Evolutionary conservation across 2,329 filamentous ascomycete genomes (phyloP), one percentile per base, ranked within the genome.

Genomic region (Rhinocladiella mackenziei): DNA sequence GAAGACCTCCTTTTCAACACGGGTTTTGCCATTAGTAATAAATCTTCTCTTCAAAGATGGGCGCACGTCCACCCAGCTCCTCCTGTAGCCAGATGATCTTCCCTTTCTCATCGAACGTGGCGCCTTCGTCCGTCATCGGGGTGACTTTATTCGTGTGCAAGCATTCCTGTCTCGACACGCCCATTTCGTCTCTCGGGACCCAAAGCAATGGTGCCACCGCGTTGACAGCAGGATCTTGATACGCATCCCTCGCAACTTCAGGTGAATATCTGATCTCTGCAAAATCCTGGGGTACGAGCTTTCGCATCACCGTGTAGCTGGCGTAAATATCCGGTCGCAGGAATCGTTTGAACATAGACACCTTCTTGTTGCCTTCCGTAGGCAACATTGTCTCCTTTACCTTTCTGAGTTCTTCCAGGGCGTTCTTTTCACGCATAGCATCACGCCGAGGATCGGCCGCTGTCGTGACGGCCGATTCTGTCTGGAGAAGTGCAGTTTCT

Each of bases 121-220:
- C 84, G 13, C 82, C 84, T 54, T 87, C 84, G 55, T 95, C 88
- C 0, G 85, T 89, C 53, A 94, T 91, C 1, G 82, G 78, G 20
- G 88, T 85, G 22, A 86, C 76, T 57, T 76, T 78, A 54, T 72
- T 72, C 1, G 84, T 85, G 57, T 92, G 84, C 9, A 72, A 72
- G 40, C 92, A 73, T 65, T 94, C 89, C 61, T 94, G 85, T 57
- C 74, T 74, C 41, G 81, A 87, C 30, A 95, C 77, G 7, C 87
- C 85, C 17, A 81, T 77, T 1, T 75, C 67, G 58, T 95, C 89
- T 45, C 78, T 73, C 0, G 89, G 87, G 42, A 95, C 85, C 89
- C 89, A 95, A n/a, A 95, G 71, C 20, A 87, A 68, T 2, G 86
- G 85, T 1, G 77, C 65, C 55, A 73, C 54, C 49, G 78, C 72